Percentiles rank a stretch among this genome's conserved stretches.
Conservation (phyloP, 148 eudicot genomes). For the Pouteria glomerata region DNA sequence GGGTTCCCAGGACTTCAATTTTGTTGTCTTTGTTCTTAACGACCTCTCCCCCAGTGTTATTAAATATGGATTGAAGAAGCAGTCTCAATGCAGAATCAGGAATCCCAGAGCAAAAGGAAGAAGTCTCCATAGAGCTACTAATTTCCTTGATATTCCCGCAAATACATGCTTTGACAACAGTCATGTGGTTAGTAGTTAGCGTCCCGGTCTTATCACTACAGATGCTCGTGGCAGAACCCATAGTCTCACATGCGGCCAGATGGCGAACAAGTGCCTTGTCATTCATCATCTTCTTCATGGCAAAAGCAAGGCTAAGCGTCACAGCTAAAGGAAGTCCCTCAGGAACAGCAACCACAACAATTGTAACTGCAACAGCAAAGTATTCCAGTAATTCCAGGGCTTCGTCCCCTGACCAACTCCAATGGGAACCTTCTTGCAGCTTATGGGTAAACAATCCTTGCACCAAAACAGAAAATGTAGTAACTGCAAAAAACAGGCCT, state of each 20-base stretch:
- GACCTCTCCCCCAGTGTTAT: constrained; percentile 74
- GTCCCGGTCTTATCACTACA: constrained; percentile 91
- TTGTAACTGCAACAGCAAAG: constrained; percentile 85
- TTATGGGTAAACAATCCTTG: constrained; percentile 59
- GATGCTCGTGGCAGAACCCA: constrained; percentile 87
- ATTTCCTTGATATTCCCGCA: constrained; percentile 48
- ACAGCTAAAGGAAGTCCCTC: constrained; percentile 90
- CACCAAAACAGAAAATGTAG: constrained; percentile 70
- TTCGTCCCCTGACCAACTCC: constrained; percentile 66
- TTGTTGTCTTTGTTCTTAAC: constrained; percentile 42
- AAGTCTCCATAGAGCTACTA: constrained; percentile 19
- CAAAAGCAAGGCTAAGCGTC: constrained; percentile 84
- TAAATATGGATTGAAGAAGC: constrained; percentile 61
- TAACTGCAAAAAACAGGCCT: constrained; percentile 72
- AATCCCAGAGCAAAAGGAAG: constrained; percentile 29
- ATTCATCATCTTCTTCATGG: constrained; percentile 94
- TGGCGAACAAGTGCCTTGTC: constrained; percentile 87
- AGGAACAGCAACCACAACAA: constrained; percentile 88
- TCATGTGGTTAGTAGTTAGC: constrained; percentile 80
- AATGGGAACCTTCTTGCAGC: constrained; percentile 44
- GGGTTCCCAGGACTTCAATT: constrained; percentile 65
- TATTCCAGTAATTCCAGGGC: constrained; percentile 65
- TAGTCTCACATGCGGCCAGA: constrained; percentile 86
- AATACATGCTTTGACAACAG: constrained; percentile 67
- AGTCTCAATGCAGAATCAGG: constrained; percentile 41